Evolutionary conservation across 306 rosid species (phyloP).

Genomic region (Pyrus betulifolia): DNA sequence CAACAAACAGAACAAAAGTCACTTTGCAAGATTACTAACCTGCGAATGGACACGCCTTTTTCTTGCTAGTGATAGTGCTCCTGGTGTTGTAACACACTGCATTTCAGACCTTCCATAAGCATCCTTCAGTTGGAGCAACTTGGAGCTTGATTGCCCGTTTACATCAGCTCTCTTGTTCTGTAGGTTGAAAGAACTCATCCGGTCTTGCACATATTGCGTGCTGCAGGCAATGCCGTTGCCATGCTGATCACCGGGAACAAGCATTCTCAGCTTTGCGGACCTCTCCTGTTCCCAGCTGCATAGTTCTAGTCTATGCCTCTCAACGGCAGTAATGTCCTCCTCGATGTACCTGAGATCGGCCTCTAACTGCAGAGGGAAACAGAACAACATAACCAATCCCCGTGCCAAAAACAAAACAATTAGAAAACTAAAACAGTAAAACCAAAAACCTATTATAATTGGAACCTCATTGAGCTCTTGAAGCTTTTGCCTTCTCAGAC

Average conservation of each 20-base stretch:
- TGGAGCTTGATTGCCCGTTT: conserved; percentile 38
- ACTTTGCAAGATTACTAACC: conserved; percentile 29
- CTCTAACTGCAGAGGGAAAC: conserved; percentile 45
- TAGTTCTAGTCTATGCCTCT: conserved; percentile 66
- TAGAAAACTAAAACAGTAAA: neutral
- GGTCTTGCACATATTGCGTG: conserved; percentile 41
- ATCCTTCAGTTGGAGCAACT: conserved; percentile 46
- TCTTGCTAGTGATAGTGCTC: conserved; percentile 42
- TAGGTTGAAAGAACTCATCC: conserved; percentile 44
- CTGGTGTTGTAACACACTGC: conserved; percentile 45
- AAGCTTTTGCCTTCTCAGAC: conserved; percentile 56
- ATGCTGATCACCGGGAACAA: conserved; percentile 37
- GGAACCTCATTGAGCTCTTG: conserved; percentile 67
- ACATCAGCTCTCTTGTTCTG: conserved; percentile 41
- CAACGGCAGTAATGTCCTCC: conserved; percentile 72
- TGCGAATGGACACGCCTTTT: conserved; percentile 69
- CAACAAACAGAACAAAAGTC: neutral
- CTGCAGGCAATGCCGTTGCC: conserved; percentile 42
- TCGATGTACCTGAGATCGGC: conserved; percentile 73
- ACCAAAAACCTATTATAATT: neutral
- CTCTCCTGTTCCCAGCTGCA: conserved; percentile 45
- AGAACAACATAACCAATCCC: neutral
- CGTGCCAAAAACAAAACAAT: neutral
- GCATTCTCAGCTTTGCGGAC: conserved; percentile 55
- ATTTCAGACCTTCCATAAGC: conserved; percentile 46